A percentile compares a stretch with the other conserved stretches of the same genome.
Conservation (phyloP, 306 rosid genomes). For the Cicer pinnatifidum region DNA sequence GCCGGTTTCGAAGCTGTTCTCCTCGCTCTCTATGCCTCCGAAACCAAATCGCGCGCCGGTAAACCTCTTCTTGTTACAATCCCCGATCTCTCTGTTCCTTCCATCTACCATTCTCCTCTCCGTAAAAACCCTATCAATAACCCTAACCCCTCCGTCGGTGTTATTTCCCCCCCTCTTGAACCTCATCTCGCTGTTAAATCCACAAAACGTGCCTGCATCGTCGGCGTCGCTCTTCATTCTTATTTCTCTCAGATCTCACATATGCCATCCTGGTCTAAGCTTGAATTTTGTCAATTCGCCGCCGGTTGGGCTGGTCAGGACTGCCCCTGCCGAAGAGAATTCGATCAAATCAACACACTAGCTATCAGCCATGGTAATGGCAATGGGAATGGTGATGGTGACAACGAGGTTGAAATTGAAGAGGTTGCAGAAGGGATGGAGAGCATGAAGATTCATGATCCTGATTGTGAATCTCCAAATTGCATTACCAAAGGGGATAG, state of each 20-base stretch:
- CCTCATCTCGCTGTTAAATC: constrained; percentile 87
- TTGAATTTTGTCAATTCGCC: constrained; percentile 68
- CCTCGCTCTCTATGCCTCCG: constrained; percentile 81
- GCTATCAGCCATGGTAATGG: constrained; percentile 18
- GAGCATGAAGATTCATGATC: constrained; percentile 53
- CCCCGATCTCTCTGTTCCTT: constrained; percentile 90
- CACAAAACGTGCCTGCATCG: constrained; percentile 80
- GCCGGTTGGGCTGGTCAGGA: constrained; percentile 88
- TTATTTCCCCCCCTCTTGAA: constrained; percentile 75
- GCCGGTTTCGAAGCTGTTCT: constrained; percentile 96
- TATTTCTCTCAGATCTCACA: constrained; percentile 92
- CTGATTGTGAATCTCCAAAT: constrained; percentile 20
- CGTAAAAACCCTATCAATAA: constrained; percentile 33
- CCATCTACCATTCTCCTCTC: constrained; percentile 77
- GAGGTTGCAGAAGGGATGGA: constrained; percentile 53
- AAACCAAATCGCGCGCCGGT: constrained; percentile 77
- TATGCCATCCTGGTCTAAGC: constrained; percentile 95
- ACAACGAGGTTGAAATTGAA: constrained; percentile 42
- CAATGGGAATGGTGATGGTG: background rate
- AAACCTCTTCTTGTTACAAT: constrained; percentile 75
- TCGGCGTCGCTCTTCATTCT: constrained; percentile 79
- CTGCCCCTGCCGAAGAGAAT: constrained; percentile 65
- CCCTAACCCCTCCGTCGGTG: constrained; percentile 53
- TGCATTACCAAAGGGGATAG: constrained; percentile 53
- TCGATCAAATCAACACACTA: constrained; percentile 47